Evolutionary conservation across 2,329 filamentous ascomycete species (phyloP), one percentile per base, ranked within the genome.

Genomic region (Orbilia quercus): DNA sequence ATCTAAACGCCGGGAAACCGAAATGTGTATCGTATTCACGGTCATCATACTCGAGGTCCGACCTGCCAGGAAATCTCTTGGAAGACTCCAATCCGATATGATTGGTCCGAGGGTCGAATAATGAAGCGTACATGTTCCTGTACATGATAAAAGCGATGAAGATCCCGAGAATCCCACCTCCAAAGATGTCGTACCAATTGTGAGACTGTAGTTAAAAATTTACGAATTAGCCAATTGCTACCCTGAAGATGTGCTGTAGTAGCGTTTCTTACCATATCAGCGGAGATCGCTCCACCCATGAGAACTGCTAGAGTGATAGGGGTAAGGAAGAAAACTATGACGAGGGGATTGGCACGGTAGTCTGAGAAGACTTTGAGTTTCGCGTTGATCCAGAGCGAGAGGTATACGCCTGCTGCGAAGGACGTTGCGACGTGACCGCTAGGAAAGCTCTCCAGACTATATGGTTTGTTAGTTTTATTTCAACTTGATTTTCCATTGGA

Each of bases 391-490:
- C 54, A 72, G 2, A 72, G 53, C 2, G 67, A 72, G 2, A 72
- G 47, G 18, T 58, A 72, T n/a, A 72, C 59, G 1, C 34, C 67
- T 6, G 67, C 59, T 5, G 67, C 67, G 20, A 53, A 72, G 6
- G 67, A 64, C 25, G 67, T 72, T 11, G 67, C 67, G n/a, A 72
- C 67, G 20, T 72, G 67, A 7, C 67, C 67, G 20, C 67, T 72
- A 4, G 67, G 67, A 22, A 72, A 72, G 38, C 67, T 72, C 36
- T 72, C 67, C 2, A 65, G 59, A 12, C 67, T 72, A 50, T 31
- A 9, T 22, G 6, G 1, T 7, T 6, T 16, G 5, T 45, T 28
- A 40, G 23, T 12, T 25, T 48, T 14, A 18, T 40, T 22, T 36
- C 12, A 51, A 53, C 36, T n/a, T 50, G 23, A 9, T 7, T n/a